Evolutionary conservation across 148 eudicot genomes (phyloP).

Genomic region (Chenopodium berlandieri): DNA sequence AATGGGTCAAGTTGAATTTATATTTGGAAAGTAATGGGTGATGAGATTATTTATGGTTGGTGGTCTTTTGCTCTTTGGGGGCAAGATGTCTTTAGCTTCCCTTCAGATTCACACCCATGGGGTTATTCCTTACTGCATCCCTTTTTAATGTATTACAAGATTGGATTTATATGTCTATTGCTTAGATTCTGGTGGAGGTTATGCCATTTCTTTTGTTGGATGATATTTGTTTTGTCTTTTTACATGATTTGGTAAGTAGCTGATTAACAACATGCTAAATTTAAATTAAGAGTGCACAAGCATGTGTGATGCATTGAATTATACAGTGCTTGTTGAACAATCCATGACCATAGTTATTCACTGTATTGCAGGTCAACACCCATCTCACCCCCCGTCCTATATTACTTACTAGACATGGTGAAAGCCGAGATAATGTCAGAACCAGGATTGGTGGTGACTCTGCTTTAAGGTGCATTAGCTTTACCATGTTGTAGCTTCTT

Average conservation of each 20-base stretch:
- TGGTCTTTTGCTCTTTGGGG: too few species aligned
- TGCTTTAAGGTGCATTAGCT: conserved; percentile 53
- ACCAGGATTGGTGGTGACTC: conserved; percentile 93
- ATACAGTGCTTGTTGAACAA: neutral
- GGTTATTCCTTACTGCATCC: too few species aligned
- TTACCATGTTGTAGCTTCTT: neutral
- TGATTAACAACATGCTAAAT: neutral
- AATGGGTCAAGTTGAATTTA: too few species aligned
- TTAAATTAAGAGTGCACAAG: neutral
- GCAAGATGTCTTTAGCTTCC: too few species aligned
- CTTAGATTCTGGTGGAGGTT: too few species aligned
- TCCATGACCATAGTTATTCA: neutral
- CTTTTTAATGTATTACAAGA: too few species aligned
- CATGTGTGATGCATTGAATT: neutral
- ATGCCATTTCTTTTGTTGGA: too few species aligned
- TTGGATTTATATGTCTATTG: too few species aligned
- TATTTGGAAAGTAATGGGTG: too few species aligned
- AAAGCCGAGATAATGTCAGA: conserved; percentile 90
- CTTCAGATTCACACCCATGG: too few species aligned
- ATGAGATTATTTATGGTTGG: too few species aligned
- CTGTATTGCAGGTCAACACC: conserved; percentile 72
- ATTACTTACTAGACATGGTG: conserved; percentile 95
- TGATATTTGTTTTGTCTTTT: too few species aligned
- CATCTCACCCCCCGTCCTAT: conserved; percentile 94
- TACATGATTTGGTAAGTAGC: neutral